These are phyloP conservation scores for Albophoma yamanashiensis DNA, from an alignment of 2,329 filamentous ascomycete genomes.

Conservation along the genomic window DNA sequence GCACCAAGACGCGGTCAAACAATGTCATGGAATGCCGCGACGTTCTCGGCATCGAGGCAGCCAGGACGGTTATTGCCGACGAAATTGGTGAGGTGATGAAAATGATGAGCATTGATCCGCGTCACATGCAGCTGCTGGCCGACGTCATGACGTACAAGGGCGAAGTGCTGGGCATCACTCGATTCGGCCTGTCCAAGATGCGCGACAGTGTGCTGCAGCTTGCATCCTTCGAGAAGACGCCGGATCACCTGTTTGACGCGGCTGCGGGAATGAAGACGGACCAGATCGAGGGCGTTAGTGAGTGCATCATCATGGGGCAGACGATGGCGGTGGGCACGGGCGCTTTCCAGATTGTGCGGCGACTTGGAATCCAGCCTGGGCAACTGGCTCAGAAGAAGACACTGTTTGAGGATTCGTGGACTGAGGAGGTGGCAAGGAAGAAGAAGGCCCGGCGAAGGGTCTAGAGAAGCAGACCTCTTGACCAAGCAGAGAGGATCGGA, in stretches of 20 bases:
- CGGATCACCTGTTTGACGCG: constrained; percentile 92
- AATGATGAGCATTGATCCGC: constrained; percentile 90
- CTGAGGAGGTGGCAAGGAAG: constrained; percentile 10
- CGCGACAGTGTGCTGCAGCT: constrained; percentile 87
- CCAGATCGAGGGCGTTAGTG: constrained; percentile 82
- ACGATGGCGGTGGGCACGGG: constrained; percentile 87
- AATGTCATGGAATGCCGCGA: constrained; percentile 82
- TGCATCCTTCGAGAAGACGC: constrained; percentile 95
- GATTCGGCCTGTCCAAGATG: constrained; percentile 95
- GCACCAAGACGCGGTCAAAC: constrained; percentile 65
- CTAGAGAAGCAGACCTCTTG: neutral
- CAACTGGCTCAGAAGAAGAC: constrained; percentile 50
- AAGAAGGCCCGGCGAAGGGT: constrained; percentile 4
- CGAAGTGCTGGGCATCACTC: constrained; percentile 90
- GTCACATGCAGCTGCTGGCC: constrained; percentile 93
- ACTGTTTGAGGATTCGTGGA: constrained; percentile 62
- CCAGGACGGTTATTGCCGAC: constrained; percentile 73
- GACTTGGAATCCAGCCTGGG: constrained; percentile 54
- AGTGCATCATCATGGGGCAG: constrained; percentile 98
- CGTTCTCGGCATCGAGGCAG: constrained; percentile 90
- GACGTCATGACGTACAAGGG: constrained; percentile 99
- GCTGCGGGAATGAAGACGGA: constrained; percentile 88
- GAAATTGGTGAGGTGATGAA: constrained; percentile 89
- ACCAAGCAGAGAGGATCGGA: neutral
- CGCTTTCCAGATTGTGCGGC: constrained; percentile 77